These are phyloP conservation scores for Tolypocladium ovalisporum DNA, from an alignment of 2,329 filamentous ascomycete genomes.

Conservation along the genomic window DNA sequence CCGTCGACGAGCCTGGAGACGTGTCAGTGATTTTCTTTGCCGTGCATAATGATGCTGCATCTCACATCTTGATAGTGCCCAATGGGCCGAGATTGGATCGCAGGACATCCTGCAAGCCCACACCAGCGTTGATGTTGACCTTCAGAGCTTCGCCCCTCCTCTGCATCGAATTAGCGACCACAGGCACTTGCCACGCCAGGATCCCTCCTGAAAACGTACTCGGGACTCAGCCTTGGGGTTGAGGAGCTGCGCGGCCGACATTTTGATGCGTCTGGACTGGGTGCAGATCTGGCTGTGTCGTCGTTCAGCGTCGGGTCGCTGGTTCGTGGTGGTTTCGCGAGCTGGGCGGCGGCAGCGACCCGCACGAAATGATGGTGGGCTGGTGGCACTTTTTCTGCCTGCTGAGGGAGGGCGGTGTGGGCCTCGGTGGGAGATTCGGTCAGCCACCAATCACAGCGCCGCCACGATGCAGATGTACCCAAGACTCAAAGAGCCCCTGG, in stretches of 20 bases:
- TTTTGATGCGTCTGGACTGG: conserved; percentile 26
- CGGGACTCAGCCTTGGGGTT: conserved; percentile 98
- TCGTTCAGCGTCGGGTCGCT: conserved; percentile 5
- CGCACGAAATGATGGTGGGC: conserved; percentile 16
- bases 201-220: conserved; percentile 41
- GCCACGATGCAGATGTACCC: too few species aligned
- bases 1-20: conserved; percentile 53
- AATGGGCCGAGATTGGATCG: conserved; percentile 91
- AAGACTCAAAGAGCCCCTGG: too few species aligned
- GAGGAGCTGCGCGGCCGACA: conserved; percentile 96
- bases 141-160: conserved; percentile 91
- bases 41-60: neutral
- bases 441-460: conserved; percentile 6
- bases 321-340: conserved; percentile 17
- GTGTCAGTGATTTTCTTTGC: conserved; percentile 13
- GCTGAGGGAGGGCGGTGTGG: conserved; percentile 20
- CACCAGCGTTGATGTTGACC: conserved; percentile 94
- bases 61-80: conserved; percentile 91
- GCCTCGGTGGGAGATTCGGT: neutral
- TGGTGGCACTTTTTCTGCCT: conserved; percentile 22
- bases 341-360: conserved; percentile 15
- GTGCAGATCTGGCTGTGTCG: conserved; percentile 3
- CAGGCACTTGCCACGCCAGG: conserved; percentile 6
- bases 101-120: conserved; percentile 86
- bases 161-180: conserved; percentile 33